phyloP scores from a whole-genome alignment of 257 asterid species.

The Solanum clarkiae region DNA sequence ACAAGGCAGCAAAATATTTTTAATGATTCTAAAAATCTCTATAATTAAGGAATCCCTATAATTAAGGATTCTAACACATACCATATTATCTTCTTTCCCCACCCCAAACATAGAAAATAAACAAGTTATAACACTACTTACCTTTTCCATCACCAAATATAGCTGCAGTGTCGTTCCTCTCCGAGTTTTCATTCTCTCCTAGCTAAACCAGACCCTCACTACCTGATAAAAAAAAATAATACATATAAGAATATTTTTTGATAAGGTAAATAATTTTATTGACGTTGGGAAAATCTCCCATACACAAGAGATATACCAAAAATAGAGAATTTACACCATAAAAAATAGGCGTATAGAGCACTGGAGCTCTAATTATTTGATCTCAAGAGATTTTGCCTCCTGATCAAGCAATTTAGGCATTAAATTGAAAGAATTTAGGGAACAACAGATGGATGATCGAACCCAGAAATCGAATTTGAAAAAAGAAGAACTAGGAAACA shows the following conservation, averaged over 20 bases:
- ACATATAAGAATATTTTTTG: not conserved
- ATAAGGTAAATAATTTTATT: not conserved
- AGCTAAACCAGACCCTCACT: slow-evolving; percentile 17
- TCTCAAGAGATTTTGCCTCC: not conserved
- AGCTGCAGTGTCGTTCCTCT: slow-evolving; percentile 17
- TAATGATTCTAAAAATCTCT: no score
- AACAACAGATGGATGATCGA: not conserved
- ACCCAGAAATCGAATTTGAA: not conserved
- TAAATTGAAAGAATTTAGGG: not conserved
- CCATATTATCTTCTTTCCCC: not conserved
- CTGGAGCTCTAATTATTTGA: not conserved
- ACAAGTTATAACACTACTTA: not conserved
- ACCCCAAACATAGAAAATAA: not conserved
- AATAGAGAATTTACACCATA: not conserved
- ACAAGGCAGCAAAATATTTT: no score
- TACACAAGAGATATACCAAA: not conserved
- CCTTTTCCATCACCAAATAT: slow-evolving; percentile 16
- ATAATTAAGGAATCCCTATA: no score
- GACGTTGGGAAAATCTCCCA: not conserved
- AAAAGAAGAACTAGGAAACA: not conserved
- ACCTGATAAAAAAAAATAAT: slow-evolving; percentile 10
- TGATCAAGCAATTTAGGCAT: not conserved
- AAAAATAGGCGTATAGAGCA: not conserved
- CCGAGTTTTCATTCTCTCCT: slow-evolving; percentile 4
- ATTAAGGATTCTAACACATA: no score